Percentiles rank a stretch among this genome's conserved stretches.
Conservation (phyloP, 768 basidiomycete species). For the Candolleomyces eurysporus region DNA sequence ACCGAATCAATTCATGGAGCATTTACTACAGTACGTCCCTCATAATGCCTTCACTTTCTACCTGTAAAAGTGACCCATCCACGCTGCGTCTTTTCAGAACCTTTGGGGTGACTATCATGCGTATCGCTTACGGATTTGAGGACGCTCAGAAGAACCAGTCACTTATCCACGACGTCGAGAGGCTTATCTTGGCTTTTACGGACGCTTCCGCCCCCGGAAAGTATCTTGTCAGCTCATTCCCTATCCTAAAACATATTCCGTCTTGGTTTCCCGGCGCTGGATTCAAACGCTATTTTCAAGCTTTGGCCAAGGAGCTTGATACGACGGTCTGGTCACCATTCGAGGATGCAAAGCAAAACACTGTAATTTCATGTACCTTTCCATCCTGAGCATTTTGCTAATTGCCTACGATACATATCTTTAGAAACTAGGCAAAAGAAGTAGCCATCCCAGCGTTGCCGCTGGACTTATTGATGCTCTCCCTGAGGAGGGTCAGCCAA, state of each 20-base stretch:
- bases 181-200: constrained; percentile 21
- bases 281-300: constrained; percentile 20
- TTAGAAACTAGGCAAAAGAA: background rate
- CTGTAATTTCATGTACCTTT: background rate
- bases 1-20: background rate
- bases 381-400: background rate
- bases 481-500: background rate
- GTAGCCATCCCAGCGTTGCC: background rate
- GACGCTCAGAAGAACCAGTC: constrained; percentile 29
- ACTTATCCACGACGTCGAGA: constrained; percentile 31
- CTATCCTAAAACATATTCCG: constrained; percentile 29
- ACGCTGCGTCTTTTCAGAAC: background rate
- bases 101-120: constrained; percentile 17
- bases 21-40: background rate
- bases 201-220: constrained; percentile 19
- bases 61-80: background rate
- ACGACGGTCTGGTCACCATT: background rate
- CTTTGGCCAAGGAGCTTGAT: background rate
- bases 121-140: constrained; percentile 27
- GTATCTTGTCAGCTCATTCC: constrained; percentile 12
- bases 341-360: constrained; percentile 1
- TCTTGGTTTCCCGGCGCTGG: constrained; percentile 35
- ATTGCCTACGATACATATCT: background rate
- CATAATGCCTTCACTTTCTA: background rate
- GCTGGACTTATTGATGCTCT: background rate